These are phyloP conservation scores for Cymodocea nodosa DNA, from an alignment of 116 monocot species.

Conservation along the genomic window DNA sequence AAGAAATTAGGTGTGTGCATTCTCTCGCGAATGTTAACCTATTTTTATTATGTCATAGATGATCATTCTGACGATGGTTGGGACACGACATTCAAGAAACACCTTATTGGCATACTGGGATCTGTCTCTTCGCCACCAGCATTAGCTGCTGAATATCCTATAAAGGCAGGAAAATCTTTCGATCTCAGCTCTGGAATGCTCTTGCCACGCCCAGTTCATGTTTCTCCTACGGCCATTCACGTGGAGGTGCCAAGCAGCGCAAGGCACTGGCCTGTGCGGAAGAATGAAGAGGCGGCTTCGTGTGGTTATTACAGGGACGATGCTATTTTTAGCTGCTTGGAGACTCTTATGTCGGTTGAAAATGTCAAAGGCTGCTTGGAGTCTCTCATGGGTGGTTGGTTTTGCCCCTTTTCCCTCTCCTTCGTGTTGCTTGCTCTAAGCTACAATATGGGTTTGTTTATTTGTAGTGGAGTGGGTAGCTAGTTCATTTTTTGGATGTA, in stretches of 20 bases:
- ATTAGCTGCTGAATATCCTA: conserved; percentile 35
- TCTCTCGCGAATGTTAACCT: not conserved
- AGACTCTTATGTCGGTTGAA: not conserved
- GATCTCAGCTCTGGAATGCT: conserved; percentile 9
- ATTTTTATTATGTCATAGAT: conserved; percentile 11
- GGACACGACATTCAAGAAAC: conserved; percentile 22
- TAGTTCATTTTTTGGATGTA: too few species aligned
- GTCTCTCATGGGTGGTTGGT: not conserved
- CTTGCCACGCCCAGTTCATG: conserved; percentile 18
- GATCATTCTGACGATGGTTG: conserved; percentile 1
- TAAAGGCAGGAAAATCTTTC: conserved; percentile 6
- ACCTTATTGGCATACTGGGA: conserved; percentile 40
- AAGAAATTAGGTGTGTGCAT: too few species aligned
- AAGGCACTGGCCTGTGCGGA: conserved; percentile 19
- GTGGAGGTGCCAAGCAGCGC: conserved; percentile 2
- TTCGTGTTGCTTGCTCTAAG: too few species aligned
- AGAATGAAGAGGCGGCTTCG: conserved; percentile 21
- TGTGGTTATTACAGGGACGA: not conserved
- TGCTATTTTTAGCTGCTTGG: not conserved
- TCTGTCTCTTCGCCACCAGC: conserved; percentile 58
- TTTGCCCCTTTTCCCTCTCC: too few species aligned
- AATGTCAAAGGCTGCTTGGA: conserved; percentile 14
- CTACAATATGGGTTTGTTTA: too few species aligned
- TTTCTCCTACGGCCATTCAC: conserved; percentile 37
- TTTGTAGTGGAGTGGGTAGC: too few species aligned